A percentile compares a stretch with the other conserved stretches of the same genome.
Conservation (phyloP, 768 basidiomycete genomes). For the Termitomyces eurrhizus region DNA sequence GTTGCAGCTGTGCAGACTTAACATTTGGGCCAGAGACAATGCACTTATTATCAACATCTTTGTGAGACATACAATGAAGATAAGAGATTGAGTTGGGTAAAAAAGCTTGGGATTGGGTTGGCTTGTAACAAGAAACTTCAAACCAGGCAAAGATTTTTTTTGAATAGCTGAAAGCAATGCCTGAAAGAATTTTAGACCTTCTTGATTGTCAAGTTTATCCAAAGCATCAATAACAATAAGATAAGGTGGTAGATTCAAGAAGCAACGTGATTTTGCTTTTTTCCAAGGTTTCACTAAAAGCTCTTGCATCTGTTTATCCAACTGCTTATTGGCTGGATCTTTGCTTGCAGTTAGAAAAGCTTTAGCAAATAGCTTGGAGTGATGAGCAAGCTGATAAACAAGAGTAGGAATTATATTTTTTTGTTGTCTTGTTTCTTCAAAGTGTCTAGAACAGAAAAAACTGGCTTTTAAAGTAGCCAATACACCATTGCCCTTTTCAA, state of each 20-base stretch:
- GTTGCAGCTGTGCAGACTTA: no score
- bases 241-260: background rate
- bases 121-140: no score
- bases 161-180: no score
- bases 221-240: no score
- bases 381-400: slow-evolving; percentile 3
- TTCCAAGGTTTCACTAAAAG: background rate
- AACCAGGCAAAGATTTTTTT: no score
- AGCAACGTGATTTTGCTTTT: background rate
- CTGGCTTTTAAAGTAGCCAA: slow-evolving; percentile 17
- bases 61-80: no score
- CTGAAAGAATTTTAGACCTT: no score
- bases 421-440: background rate
- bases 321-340: background rate
- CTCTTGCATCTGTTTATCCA: background rate
- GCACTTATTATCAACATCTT: no score
- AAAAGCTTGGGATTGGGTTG: no score
- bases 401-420: slow-evolving; percentile 19
- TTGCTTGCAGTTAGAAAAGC: background rate
- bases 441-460: slow-evolving; percentile 22
- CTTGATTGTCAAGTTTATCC: no score
- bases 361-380: background rate
- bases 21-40: no score
- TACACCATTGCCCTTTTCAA: slow-evolving; percentile 15
- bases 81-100: no score